These are phyloP conservation scores for Aspergillus neotritici DNA, from an alignment of 2,329 filamentous ascomycete genomes.

Conservation along the genomic window DNA sequence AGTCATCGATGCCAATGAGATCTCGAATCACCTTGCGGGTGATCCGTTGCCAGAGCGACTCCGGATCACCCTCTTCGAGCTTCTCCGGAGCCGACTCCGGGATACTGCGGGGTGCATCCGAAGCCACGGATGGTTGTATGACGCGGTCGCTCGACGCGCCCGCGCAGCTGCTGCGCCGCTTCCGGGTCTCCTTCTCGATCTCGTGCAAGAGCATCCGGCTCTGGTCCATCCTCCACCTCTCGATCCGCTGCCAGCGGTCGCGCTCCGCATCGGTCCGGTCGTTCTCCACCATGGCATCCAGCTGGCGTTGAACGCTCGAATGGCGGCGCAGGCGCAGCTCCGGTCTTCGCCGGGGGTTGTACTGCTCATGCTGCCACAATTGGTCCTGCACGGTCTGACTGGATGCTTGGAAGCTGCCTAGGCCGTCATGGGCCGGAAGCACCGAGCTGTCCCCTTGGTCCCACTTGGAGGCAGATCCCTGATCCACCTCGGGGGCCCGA, in stretches of 20 bases:
- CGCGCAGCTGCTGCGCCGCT: constrained; percentile 45
- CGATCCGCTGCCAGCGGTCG: constrained; percentile 77
- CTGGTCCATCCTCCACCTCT: constrained; percentile 87
- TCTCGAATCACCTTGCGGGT: constrained; percentile 83
- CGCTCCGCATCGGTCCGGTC: constrained; percentile 56
- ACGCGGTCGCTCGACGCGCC: constrained; percentile 17
- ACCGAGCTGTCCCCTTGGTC: constrained; percentile 60
- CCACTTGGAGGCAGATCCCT: constrained; percentile 38
- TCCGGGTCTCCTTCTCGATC: constrained; percentile 76
- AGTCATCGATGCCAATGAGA: constrained; percentile 85
- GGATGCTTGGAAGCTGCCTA: constrained; percentile 74
- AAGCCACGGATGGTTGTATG: constrained; percentile 13
- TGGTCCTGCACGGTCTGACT: constrained; percentile 67
- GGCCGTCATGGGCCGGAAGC: constrained; percentile 84
- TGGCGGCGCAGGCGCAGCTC: constrained; percentile 44
- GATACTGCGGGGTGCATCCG: constrained; percentile 15
- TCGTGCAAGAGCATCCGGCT: constrained; percentile 79
- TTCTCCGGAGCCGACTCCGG: constrained; percentile 45
- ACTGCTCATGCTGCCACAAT: constrained; percentile 81
- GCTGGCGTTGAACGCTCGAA: constrained; percentile 53
- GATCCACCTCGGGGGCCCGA: constrained; percentile 54
- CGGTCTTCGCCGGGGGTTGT: constrained; percentile 63
- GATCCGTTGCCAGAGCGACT: constrained; percentile 72
- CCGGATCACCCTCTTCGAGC: constrained; percentile 45
- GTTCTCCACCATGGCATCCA: constrained; percentile 54